These are phyloP conservation scores for Erodium texanum DNA, from an alignment of 441 rosid species.

Conservation along the genomic window DNA sequence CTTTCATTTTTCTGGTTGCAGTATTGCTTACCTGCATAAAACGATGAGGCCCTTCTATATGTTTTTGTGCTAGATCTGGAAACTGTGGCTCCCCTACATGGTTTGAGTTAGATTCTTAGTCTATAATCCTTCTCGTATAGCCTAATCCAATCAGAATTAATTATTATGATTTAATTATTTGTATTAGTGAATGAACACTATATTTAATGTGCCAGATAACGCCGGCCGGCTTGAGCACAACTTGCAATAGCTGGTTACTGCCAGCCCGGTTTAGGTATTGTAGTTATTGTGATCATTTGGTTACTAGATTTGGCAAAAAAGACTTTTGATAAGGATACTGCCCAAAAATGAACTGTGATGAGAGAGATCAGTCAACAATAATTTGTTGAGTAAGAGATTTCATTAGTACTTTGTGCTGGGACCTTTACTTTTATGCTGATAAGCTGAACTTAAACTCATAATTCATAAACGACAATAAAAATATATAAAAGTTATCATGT, in stretches of 20 bases:
- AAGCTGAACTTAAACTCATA: not conserved
- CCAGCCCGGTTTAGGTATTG: constrained; percentile 4
- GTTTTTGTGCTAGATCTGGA: not conserved
- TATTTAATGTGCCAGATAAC: not conserved
- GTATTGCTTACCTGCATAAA: not conserved
- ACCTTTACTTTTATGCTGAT: not conserved
- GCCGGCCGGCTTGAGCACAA: not conserved
- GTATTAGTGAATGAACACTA: not conserved
- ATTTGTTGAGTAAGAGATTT: not conserved
- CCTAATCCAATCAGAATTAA: not conserved
- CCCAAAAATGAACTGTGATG: not conserved
- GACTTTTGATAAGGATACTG: not conserved
- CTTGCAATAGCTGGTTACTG: constrained; percentile 2
- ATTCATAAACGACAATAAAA: too few relatives aligned
- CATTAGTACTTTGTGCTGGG: not conserved
- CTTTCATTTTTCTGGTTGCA: not conserved
- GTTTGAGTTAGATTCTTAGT: not conserved
- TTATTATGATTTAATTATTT: not conserved
- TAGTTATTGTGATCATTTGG: constrained; percentile 1
- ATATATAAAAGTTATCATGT: too few relatives aligned
- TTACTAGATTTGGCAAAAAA: not conserved
- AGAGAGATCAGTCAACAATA: not conserved
- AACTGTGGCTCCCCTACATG: not conserved
- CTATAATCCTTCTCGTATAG: not conserved
- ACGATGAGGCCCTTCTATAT: not conserved